Evolutionary conservation across 2,329 filamentous ascomycete species (phyloP), one percentile per base, ranked within the genome.

Genomic region (Phoma herbarum): DNA sequence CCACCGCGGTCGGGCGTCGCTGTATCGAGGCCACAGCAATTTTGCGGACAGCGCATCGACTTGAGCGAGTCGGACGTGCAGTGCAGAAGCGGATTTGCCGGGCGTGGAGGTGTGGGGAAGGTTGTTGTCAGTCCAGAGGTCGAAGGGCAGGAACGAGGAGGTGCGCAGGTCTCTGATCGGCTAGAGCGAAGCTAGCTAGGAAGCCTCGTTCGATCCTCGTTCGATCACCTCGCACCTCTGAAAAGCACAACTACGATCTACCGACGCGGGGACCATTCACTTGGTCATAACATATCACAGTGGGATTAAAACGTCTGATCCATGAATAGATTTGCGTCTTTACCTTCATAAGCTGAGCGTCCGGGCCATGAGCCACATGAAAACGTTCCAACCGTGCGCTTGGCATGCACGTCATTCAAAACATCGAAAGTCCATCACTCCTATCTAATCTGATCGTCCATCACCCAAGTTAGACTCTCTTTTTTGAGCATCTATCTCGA

Each of bases 21-120:
- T 66, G 25, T 53, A 56, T 53, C 59, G 53, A 53, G 59, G 65
- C 67, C 53, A 62, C 63, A 51, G 48, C 49, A 66, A 66, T 62
- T 66, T 69, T 75, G 52, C 29, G 39, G 59, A 47, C 23, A 59
- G 60, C 72, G 68, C 71, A 71, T 66, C 23, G 42, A 58, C 51
- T 62, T 46, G 16, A 23, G 23, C 5, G 56, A 59, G 47, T 37
- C 39, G 55, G 55, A 43, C 29, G 14, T 47, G 37, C 25, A 22
- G 43, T 48, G 14, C 23, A 23, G 20, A 28, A 33, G 35, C 26
- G 53, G 22, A 59, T 59, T 63, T 22, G 60, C 33, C 28, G 57
- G 29, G 39, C 52, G 54, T 57, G 59, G 59, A 52, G 29, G 56
- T 59, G 52, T 23, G 60, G 46, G 53, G 63, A 60, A 46, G 59